Evolutionary conservation across 164 flowering plant species (phyloP).

Genomic region (Tetrastigma voinierianum): DNA sequence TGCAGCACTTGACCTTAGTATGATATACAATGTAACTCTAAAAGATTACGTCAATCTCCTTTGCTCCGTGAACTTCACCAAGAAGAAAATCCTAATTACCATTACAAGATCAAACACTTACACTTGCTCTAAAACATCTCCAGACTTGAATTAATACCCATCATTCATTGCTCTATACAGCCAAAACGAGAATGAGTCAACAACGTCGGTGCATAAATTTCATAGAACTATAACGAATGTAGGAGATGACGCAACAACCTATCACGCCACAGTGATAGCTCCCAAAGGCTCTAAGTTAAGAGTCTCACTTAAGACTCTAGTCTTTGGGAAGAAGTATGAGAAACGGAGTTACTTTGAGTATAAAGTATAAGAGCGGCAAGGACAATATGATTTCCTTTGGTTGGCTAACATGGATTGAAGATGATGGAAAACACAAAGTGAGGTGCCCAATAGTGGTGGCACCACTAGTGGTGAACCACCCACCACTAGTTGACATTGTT

Average conservation of each 20-base stretch:
- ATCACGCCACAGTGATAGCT: slow-evolving; percentile 23
- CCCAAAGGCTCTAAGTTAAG: slow-evolving; percentile 16
- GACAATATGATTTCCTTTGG: slow-evolving; percentile 19
- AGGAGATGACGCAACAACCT: slow-evolving; percentile 38
- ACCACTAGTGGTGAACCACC: too few species aligned
- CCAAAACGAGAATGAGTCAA: not conserved
- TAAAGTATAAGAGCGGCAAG: slow-evolving; percentile 1
- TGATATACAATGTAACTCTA: slow-evolving; percentile 37
- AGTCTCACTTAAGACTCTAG: slow-evolving; percentile 31
- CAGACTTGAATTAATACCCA: slow-evolving; percentile 60
- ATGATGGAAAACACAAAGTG: slow-evolving; percentile 30
- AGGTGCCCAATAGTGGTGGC: slow-evolving; percentile 55
- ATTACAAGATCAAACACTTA: slow-evolving; percentile 33
- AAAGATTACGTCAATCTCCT: slow-evolving; percentile 43
- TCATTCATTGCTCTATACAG: slow-evolving; percentile 42
- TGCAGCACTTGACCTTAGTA: slow-evolving; percentile 46
- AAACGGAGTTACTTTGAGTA: slow-evolving; percentile 30
- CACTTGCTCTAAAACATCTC: slow-evolving; percentile 31
- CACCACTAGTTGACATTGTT: too few species aligned
- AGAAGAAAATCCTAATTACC: slow-evolving; percentile 32
- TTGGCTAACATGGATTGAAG: slow-evolving; percentile 41
- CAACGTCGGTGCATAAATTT: slow-evolving; percentile 11
- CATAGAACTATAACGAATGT: slow-evolving; percentile 52
- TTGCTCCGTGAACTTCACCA: slow-evolving; percentile 41
- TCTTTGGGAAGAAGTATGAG: slow-evolving; percentile 33